Percentiles rank a stretch among this genome's conserved stretches.
These are phyloP conservation scores for Saxispiralis lemnorum DNA, from an alignment of 495 filamentous ascomycete genomes.

Conservation along the genomic window DNA sequence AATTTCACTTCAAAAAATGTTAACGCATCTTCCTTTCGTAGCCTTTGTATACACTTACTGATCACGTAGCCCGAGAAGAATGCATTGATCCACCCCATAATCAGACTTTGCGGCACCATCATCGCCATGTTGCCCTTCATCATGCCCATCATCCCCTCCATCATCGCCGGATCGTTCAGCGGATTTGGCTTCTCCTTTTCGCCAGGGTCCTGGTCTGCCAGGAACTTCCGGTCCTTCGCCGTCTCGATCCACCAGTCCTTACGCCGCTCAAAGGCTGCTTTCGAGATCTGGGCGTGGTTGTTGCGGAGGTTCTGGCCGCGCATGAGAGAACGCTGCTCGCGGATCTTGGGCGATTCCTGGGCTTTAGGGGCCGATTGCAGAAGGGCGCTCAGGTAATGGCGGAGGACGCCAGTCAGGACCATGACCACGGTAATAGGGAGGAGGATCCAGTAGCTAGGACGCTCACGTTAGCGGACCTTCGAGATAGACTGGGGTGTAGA, in stretches of 20 bases:
- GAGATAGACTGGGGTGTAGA: background rate
- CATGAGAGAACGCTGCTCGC: constrained; percentile 73
- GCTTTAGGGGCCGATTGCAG: constrained; percentile 78
- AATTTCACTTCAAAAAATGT: constrained; percentile 57
- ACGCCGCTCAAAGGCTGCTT: constrained; percentile 55
- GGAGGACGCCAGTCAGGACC: constrained; percentile 88
- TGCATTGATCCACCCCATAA: constrained; percentile 99
- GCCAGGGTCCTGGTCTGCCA: constrained; percentile 72
- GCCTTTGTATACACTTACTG: constrained; percentile 34
- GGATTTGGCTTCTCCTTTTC: constrained; percentile 85
- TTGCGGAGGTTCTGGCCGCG: constrained; percentile 71
- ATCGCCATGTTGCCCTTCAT: constrained; percentile 99
- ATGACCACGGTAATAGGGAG: constrained; percentile 94
- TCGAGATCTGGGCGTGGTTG: constrained; percentile 57
- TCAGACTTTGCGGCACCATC: constrained; percentile 96
- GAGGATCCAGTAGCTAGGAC: constrained; percentile 81
- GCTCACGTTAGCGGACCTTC: constrained; percentile 1
- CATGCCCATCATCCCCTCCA: constrained; percentile 99
- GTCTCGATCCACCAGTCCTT: constrained; percentile 62
- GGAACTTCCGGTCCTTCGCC: constrained; percentile 67
- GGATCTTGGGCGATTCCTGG: constrained; percentile 52
- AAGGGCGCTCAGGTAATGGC: constrained; percentile 83
- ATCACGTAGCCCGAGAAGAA: constrained; percentile 98
- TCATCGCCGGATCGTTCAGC: constrained; percentile 88
- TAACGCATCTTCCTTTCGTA: background rate